Evolutionary conservation across 2,329 filamentous ascomycete genomes (phyloP), one percentile per base, ranked within the genome.

Genomic region (Fusarium duplospermum): DNA sequence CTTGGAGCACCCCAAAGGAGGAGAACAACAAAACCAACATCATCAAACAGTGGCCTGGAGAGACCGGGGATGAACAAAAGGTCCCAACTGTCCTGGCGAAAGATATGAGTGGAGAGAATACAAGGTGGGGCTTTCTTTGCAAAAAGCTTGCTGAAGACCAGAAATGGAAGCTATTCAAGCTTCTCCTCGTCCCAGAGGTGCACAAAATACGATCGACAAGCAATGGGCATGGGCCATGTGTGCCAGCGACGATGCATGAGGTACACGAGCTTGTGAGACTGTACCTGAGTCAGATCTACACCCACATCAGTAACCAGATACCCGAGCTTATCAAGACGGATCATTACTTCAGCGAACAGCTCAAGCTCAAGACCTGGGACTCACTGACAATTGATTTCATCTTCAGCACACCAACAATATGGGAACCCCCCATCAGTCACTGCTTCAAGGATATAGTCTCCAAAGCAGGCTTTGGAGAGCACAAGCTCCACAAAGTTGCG

Each of bases 21-120:
- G 0, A n/a, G 1, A 31, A 4, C 2, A n/a, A 29, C 9, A 0
- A 6, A 13, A 29, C 5, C 6, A 31, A 54, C 18, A 54, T 31
- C 27, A 54, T 54, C 50, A n/a, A 2, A 5, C 27, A 14, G 27
- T 54, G 50, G 50, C 50, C 50, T 8, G 27, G 50, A 54, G 27
- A 54, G 16, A 10, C 18, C 4, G 4, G 3, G 11, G 0, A 5
- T 6, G 8, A 29, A 50, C 2, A n/a, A 0, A 29, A 50, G 24
- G 47, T 52, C 16, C 24, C 47, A 6, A 27, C 24, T 29, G 9
- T n/a, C 5, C 5, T 29, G 8, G 47, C 47, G 1, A 54, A 20
- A 54, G 50, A 54, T 1, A 3, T 3, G 3, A 14, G 27, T 9
- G 24, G 10, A 14, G 27, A 9, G 18, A 6, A 52, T 6, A 31